Conservation (phyloP, 2,329 filamentous ascomycete species). For the Atkinsonella hypoxylon region DNA sequence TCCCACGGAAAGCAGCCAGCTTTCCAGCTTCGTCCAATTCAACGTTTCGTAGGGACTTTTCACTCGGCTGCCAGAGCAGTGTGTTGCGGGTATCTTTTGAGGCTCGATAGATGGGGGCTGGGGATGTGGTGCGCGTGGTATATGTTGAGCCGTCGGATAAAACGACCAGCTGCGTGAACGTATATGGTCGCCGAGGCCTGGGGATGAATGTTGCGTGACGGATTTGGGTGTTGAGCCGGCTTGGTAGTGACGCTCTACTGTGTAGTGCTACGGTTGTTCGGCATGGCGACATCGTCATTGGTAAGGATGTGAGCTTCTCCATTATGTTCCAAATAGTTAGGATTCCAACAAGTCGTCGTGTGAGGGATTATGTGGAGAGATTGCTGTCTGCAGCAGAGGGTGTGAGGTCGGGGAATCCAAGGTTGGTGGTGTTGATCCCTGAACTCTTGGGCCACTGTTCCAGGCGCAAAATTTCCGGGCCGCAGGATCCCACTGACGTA, state of each 20-base stretch:
- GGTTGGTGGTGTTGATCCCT: not conserved
- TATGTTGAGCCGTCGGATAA: conserved; percentile 85
- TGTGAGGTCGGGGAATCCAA: no score
- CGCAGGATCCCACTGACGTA: not conserved
- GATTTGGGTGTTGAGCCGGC: conserved; percentile 37
- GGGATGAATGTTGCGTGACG: conserved; percentile 76
- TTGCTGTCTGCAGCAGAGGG: not conserved
- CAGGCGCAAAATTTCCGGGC: conserved; percentile 14
- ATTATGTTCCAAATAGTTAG: conserved; percentile 10
- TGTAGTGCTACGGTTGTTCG: conserved; percentile 11
- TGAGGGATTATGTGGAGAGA: not conserved
- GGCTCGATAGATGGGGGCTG: conserved; percentile 44
- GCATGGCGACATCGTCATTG: conserved; percentile 18
- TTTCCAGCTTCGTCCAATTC: conserved; percentile 93
- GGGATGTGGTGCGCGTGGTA: conserved; percentile 66
- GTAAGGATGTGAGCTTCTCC: conserved; percentile 16
- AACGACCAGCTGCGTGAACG: conserved; percentile 92
- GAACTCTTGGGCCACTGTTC: not conserved
- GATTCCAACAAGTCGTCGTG: not conserved
- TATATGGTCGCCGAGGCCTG: conserved; percentile 86
- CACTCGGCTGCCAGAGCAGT: conserved; percentile 79
- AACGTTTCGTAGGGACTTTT: conserved; percentile 69
- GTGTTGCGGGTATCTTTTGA: conserved; percentile 83
- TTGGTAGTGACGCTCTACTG: conserved; percentile 14
- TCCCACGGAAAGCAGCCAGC: conserved; percentile 70